phyloP scores from a whole-genome alignment of 768 basidiomycete genomes.

The Russula lepida region DNA sequence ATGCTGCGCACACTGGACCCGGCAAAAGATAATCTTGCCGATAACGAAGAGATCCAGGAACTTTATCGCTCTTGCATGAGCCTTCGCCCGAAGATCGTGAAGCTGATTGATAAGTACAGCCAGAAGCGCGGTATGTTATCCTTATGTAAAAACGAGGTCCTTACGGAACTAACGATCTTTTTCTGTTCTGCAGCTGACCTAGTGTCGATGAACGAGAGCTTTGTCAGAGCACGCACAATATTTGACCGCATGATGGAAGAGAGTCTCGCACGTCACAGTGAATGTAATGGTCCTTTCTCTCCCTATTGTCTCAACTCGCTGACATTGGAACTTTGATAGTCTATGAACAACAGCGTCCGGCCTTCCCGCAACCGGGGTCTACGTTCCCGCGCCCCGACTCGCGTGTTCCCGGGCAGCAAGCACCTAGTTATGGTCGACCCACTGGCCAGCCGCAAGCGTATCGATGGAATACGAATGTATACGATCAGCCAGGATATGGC shows the following conservation, averaged over 20 bases:
- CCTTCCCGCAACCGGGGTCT: slow-evolving; percentile 22
- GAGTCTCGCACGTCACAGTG: slow-evolving; percentile 65
- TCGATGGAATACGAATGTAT: slow-evolving; percentile 43
- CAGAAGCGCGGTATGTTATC: slow-evolving; percentile 63
- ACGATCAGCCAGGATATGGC: slow-evolving; percentile 39
- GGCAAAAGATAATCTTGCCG: slow-evolving; percentile 17
- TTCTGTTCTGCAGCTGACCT: slow-evolving; percentile 60
- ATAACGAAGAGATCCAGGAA: slow-evolving; percentile 45
- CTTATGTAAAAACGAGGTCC: neutral
- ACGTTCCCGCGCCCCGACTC: slow-evolving; percentile 29
- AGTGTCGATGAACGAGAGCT: slow-evolving; percentile 90
- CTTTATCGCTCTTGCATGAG: slow-evolving; percentile 86
- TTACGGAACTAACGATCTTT: neutral
- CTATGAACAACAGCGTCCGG: slow-evolving; percentile 41
- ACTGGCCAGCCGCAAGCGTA: slow-evolving; percentile 35
- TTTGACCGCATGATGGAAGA: slow-evolving; percentile 95
- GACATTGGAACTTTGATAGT: slow-evolving; percentile 29
- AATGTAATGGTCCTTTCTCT: slow-evolving; percentile 35
- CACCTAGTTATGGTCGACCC: slow-evolving; percentile 25
- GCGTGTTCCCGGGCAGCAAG: slow-evolving; percentile 23
- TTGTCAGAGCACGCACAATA: slow-evolving; percentile 78
- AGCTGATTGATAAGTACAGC: slow-evolving; percentile 93
- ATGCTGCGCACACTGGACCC: slow-evolving; percentile 7
- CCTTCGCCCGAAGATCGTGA: slow-evolving; percentile 89
- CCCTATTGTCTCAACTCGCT: slow-evolving; percentile 11